Evolutionary conservation across 371 early-diverging fungal genomes (phyloP), one percentile per base, ranked within the genome.

Genomic region (Fennellomyces sp.): DNA sequence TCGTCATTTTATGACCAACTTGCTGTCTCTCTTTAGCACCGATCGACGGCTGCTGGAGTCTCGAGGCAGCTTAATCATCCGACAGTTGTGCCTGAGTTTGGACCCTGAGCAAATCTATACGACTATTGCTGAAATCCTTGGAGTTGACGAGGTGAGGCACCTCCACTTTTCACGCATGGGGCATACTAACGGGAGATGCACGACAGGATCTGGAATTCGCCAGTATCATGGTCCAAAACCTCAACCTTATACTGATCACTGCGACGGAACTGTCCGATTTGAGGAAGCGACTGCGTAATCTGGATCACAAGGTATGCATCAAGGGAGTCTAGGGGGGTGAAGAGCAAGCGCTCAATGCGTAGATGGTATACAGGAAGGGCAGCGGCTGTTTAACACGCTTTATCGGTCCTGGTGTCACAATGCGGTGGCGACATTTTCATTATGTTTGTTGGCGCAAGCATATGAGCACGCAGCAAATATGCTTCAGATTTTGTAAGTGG

Each of bases 391-490:
- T 60, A 79, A 80, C 23, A 74, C 84, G 2, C 74, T 97, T 12
- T 96, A 95, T 71, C 80, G 86, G 41, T 89, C 92, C 3, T 97
- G 97, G 97, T 92, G 91, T 60, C 94, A 95, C 73, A 93, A 91
- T 67, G 88, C 96, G 4, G 92, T 95, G 1, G 86, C 96, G 0
- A 84, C 92, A 0, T 90, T 97, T 62, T 88, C 93, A 1, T 80
- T 97, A 6, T 96, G 95, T 53, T 78, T 97, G 25, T 75, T 96
- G 39, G 90, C 96, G 5, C 95, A 95, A 71, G 90, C 91, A 29
- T 97, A 97, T 69, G 94, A 93, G 59, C 92, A 92, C 62, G 92
- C 91, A 0, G 76, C 88, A 0, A 83, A 82, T 31, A 80, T 97
- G 61, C 71, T 96, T 11, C 83, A 81, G 29, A 81, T 82, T 8